A percentile compares a stretch with the other conserved stretches of the same genome.
Evolutionary conservation across 2,329 filamentous ascomycete genomes (phyloP).

Genomic region (Penicillium crustosum): DNA sequence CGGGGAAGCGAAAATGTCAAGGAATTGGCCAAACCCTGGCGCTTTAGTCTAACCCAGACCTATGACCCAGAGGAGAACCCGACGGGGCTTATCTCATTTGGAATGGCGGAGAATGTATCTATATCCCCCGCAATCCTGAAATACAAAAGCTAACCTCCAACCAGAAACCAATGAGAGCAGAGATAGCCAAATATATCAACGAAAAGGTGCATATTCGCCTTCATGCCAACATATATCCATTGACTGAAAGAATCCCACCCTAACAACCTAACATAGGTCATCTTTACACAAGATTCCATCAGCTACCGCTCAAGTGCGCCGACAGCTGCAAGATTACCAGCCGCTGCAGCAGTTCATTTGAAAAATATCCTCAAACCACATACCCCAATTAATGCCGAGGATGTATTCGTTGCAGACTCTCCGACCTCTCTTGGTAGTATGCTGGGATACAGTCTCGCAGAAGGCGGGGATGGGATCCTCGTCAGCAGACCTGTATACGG

Average conservation of each 20-base stretch:
- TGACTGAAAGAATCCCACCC: neutral
- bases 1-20: slow-evolving; percentile 27
- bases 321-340: slow-evolving; percentile 41
- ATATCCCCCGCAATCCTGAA: neutral
- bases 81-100: slow-evolving; percentile 37
- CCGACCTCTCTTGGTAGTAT: slow-evolving; percentile 46
- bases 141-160: neutral
- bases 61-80: slow-evolving; percentile 34
- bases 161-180: slow-evolving; percentile 39
- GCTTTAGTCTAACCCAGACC: slow-evolving; percentile 26
- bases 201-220: slow-evolving; percentile 28
- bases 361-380: slow-evolving; percentile 44
- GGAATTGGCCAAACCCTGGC: slow-evolving; percentile 27
- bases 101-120: slow-evolving; percentile 39
- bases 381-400: slow-evolving; percentile 32
- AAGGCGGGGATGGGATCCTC: slow-evolving; percentile 49
- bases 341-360: slow-evolving; percentile 44
- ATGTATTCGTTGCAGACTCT: slow-evolving; percentile 45
- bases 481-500: slow-evolving; percentile 50
- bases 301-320: slow-evolving; percentile 44
- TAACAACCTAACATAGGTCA: slow-evolving; percentile 22
- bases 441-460: slow-evolving; percentile 45
- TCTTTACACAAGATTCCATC: slow-evolving; percentile 36
- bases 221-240: neutral
- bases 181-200: slow-evolving; percentile 42